Conservation (phyloP, 1,284 basidiomycete species). For the Trichosporon sp. region DNA sequence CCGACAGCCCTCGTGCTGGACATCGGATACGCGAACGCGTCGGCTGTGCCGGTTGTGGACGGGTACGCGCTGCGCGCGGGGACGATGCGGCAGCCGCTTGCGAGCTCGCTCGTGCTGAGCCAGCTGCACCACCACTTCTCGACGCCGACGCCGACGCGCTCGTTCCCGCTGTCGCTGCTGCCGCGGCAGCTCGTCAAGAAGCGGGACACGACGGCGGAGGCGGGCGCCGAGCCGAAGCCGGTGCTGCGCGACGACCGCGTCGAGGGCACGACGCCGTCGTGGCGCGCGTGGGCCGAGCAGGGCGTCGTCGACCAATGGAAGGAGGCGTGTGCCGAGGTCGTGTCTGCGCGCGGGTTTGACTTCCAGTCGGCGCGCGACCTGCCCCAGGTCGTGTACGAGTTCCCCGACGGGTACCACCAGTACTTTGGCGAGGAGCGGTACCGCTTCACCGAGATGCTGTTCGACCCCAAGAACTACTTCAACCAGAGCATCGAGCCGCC, state of each 20-base stretch:
- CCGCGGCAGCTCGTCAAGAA: slow-evolving; percentile 81
- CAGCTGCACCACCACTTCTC: slow-evolving; percentile 46
- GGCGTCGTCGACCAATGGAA: slow-evolving; percentile 91
- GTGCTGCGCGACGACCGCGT: slow-evolving; percentile 69
- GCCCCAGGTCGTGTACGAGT: slow-evolving; percentile 65
- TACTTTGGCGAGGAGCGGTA: slow-evolving; percentile 80
- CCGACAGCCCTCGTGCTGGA: slow-evolving; percentile 94
- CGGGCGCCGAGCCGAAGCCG: slow-evolving; percentile 62
- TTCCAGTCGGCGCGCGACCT: slow-evolving; percentile 34
- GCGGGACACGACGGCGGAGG: slow-evolving; percentile 63
- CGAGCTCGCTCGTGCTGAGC: slow-evolving; percentile 41
- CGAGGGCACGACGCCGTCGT: slow-evolving; percentile 68
- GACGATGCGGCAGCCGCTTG: slow-evolving; percentile 50
- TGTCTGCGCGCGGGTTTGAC: slow-evolving; percentile 38
- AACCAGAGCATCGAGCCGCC: slow-evolving; percentile 48
- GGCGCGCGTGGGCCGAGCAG: slow-evolving; percentile 75
- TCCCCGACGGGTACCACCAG: slow-evolving; percentile 88
- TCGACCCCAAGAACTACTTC: slow-evolving; percentile 71
- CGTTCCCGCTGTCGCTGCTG: slow-evolving; percentile 42
- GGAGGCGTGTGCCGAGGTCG: slow-evolving; percentile 77
- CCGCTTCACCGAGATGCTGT: slow-evolving; percentile 82
- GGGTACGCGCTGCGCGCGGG: slow-evolving; percentile 92
- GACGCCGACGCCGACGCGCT: slow-evolving; percentile 26
- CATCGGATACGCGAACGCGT: slow-evolving; percentile 80
- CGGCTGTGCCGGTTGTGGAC: slow-evolving; percentile 92